These are phyloP conservation scores for Thuidium tamariscinum DNA, from an alignment of 225 moss, liverwort and hornwort species.

Conservation along the genomic window DNA sequence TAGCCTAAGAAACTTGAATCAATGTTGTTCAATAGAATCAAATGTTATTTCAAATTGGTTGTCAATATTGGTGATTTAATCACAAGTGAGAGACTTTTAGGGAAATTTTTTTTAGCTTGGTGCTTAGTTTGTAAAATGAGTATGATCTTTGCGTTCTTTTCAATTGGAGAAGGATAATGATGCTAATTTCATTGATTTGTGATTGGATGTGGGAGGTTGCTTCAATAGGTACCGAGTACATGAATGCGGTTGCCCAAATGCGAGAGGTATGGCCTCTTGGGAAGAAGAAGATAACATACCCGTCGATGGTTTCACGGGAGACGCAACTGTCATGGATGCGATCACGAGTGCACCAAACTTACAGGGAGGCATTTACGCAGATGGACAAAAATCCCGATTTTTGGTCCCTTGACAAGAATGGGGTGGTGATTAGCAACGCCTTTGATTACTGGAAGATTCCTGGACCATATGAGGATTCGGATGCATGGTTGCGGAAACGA, in stretches of 20 bases:
- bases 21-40: neutral
- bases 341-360: constrained; percentile 39
- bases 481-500: constrained; percentile 62
- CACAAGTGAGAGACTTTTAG: neutral
- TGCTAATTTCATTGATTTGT: constrained; percentile 1
- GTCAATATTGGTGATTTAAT: neutral
- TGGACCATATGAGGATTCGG: constrained; percentile 70
- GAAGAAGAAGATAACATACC: constrained; percentile 7
- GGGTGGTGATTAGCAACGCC: constrained; percentile 41
- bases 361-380: constrained; percentile 66
- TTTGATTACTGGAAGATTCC: constrained; percentile 58
- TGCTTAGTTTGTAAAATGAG: neutral
- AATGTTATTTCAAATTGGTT: neutral
- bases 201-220: neutral
- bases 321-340: constrained; percentile 56
- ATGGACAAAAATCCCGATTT: constrained; percentile 49
- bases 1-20: neutral
- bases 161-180: neutral
- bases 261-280: constrained; percentile 27
- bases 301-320: constrained; percentile 42
- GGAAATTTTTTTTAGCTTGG: neutral
- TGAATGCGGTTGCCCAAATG: constrained; percentile 28
- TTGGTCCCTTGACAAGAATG: constrained; percentile 43
- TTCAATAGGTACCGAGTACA: constrained; percentile 15
- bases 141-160: neutral